Evolutionary conservation across 129 eudicot species (phyloP), one percentile per base, ranked within the genome.

Genomic region (Centaurea solstitialis): DNA sequence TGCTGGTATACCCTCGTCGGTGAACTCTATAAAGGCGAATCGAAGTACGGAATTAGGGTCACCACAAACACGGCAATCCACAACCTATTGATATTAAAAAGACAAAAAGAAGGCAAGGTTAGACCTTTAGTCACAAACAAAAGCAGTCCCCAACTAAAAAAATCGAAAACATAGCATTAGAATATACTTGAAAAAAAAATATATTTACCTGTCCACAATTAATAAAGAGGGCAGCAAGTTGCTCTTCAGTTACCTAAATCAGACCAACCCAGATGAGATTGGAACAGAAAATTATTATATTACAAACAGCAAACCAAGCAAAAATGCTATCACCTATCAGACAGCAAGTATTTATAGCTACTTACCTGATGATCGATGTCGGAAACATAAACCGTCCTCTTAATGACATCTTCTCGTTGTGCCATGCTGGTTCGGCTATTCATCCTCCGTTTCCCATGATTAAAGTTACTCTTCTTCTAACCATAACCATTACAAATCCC

Each of bases 41-140:
- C 96, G 94, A 80, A 94, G 94, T 28, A 87, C 92, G 20, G 96
- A 89, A 77, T 88, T 94, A 17, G 96, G 96, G 74, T 92, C 96
- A 53, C 97, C 97, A 68, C 97, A 94, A 10, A 94, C 89, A 74
- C 99, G 99, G 70, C 97, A 89, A 71, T 95, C 99, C 74, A 92
- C 99, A 78, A 95, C 97, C 98, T 92, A 80, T 81, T 69, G 1
- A 68, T 77, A 64, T 43, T 37, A 26, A 23, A 15, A 72, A 72
- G 8, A 15, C 22, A 21, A 22, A 50, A 13, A 70, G 41, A 15
- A 26, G 37, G 37, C 37, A 5, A 17, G n/a, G 5, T 50, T 13
- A 50, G 8, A 24, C 39, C 40, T 10, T 50, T 2, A 15, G 20
- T 10, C 21, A 72, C 61, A 72, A 11, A 3, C 24, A 13, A 8